Base-by-base conservation (phyloP, 1,284 basidiomycete species). In the Heliocybe sulcata region DNA sequence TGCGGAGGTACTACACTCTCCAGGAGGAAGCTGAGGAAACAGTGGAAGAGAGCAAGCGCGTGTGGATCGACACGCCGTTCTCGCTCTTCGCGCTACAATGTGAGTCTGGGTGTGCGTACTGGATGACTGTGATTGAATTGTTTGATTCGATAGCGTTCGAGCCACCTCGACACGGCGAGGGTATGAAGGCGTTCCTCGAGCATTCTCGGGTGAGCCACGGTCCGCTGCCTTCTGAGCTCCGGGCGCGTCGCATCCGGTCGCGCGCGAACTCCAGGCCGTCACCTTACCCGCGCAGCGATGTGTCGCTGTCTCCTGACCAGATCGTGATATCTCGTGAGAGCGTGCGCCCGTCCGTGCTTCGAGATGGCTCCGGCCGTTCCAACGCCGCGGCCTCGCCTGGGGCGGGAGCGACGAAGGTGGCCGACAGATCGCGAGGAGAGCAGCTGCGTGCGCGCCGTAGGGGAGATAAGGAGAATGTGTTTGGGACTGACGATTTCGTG, bases 11-110 rank as follows among this genome's bases (percentile, higher is more conserved):
- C 60, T 87, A 83, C 60, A 82, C 84, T 3, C 75, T 92, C 23
- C 74, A 78, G 31, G 77, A 84, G 52, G 87, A 92, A 67, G 89
- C 80, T 2, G 73, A 85, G 38, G 77, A 76, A 26, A 81, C 82
- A 0, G 82, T 92, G 4, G 72, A 69, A 1, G 85, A 89, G 65
- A 90, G 87, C 61, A 77, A 81, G 65, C 74, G 72, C 10, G 60
- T 70, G 1, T 91, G 86, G 87, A 51, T 64, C 1, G 89, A 91
- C 61, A 92, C 88, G 0, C 80, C 87, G 0, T 83, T 87, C 62
- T 90, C 88, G 0, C 26, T 83, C 19, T 89, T 79, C 58, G 82
- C 85, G 3, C 33, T 90, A 42, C 86, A 90, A 69, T 78, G 88
- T 91, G 64, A 71, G 85, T 75, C 1, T 49, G 42, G 27, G 11